Base-by-base conservation (phyloP, 805 yeast genomes). In the Torulaspora delbrueckii region DNA sequence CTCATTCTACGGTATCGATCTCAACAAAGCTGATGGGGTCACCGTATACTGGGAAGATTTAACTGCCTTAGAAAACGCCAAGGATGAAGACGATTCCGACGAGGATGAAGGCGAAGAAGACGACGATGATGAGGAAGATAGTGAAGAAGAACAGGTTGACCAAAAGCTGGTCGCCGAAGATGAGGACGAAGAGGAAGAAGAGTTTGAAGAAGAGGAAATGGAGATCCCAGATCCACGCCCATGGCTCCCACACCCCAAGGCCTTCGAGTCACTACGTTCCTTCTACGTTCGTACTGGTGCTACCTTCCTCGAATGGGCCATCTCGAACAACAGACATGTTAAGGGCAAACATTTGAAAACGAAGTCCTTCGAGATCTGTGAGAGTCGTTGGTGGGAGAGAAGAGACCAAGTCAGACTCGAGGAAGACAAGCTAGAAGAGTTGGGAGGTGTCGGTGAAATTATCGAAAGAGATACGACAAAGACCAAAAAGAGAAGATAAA, bases 311-410 rank as follows among this genome's bases (percentile, higher is more conserved):
- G 88, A 88, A 62, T 91, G 98, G 97, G 87, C 95, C 1, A 85
- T 89, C 53, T 83, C 93, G 4, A 85, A 83, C 60, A 85, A 88
- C 56, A 76, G 85, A 55, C 90, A 85, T 47, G 82, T 88, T 10
- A 79, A 95, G 58, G 98, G 96, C 43, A 91, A 91, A 64, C 83
- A 86, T 59, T 75, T 91, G 65, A 90, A 91, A 69, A 82, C 84
- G 45, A 84, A 86, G 36, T 84, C 97, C 0, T 91, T 91, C 62
- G 96, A 89, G 51, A 68, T 91, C 50, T 84, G 93, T 64, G 96
- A 90, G 67, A 91, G 84, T 54, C 79, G 99, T 70, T 91, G 96
- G 93, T 91, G 98, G 98, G 98, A 91, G 64, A 84, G 98, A 71
- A 81, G 97, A 69, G 98, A 91, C 57, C 91, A 82, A 58, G 82